phyloP scores from a whole-genome alignment of 169 alveolate genomes.

The Theileria annulata region DNA sequence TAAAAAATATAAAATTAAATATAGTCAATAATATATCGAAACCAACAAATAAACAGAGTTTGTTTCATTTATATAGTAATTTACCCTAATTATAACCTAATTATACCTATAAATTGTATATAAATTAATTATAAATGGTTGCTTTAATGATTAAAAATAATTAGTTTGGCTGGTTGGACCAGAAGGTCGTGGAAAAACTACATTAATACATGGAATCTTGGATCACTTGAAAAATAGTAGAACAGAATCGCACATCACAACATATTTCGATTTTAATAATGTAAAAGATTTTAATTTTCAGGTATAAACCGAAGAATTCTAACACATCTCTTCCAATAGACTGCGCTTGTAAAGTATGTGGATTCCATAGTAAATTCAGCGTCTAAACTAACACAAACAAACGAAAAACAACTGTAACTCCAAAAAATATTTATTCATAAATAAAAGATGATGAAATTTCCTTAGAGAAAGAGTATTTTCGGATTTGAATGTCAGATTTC shows the following conservation, averaged over 20 bases:
- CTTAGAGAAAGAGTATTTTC: slow-evolving; percentile 5
- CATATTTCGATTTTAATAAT: slow-evolving; percentile 37
- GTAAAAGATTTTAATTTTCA: slow-evolving; percentile 46
- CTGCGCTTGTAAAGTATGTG: slow-evolving; percentile 15
- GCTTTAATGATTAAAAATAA: not conserved
- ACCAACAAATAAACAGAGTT: too few relatives aligned
- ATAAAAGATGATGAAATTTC: not conserved
- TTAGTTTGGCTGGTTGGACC: slow-evolving; percentile 61
- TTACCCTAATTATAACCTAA: too few relatives aligned
- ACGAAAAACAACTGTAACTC: not conserved
- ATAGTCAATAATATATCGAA: too few relatives aligned
- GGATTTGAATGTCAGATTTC: not conserved
- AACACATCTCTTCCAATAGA: slow-evolving; percentile 23
- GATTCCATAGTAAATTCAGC: slow-evolving; percentile 19
- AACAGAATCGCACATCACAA: not conserved
- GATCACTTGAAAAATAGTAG: slow-evolving; percentile 14
- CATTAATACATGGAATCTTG: slow-evolving; percentile 20
- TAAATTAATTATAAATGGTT: not conserved
- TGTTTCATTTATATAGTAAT: too few relatives aligned
- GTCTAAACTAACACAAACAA: not conserved
- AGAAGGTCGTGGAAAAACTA: slow-evolving; percentile 66
- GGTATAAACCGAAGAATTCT: slow-evolving; percentile 6
- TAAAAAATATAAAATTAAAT: not conserved
- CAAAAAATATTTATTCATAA: not conserved
- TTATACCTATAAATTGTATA: not conserved